Base-by-base conservation (phyloP, 2,329 filamentous ascomycete species). In the Graphilbum sp. region DNA sequence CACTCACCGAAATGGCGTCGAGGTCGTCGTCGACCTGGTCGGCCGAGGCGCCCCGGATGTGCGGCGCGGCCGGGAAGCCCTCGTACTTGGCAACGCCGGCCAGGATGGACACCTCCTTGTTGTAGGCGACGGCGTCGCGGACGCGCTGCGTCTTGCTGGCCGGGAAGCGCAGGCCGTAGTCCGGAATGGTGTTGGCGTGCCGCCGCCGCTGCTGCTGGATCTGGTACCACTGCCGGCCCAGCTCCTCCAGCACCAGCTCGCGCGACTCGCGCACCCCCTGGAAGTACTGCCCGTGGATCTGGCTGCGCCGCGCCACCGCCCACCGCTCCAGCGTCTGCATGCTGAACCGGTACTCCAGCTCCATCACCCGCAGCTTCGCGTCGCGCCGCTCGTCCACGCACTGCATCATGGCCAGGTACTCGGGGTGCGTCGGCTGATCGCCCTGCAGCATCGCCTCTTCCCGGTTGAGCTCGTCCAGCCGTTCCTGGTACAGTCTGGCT, bases 31-130 rank as follows among this genome's bases (percentile, higher is more conserved):
- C 84, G 34, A 90, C 60, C 51, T 95, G 85, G 11, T 70, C 64
- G 18, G 69, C 58, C 29, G 79, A 77, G 20, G 83, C 81, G 32
- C 81, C 71, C 41, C 67, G 67, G 58, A 98, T 79, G 25, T 82
- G 69, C 17, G 90, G 90, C n/a, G 87, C 90, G 24, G 88, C 87
- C 27, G 90, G 90, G 59, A 98, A 98, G 19, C 90, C 90, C 51
- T 93, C 78, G 54, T 95, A 87, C 59, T 95, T 96, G 27, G 88
- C 87, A 37, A 96, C 69, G 29, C 88, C 88, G 6, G 87, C 79
- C 41, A 98, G 63, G 21, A 95, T 75, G 0, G 87, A 93, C 5
- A 98, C 87, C 55, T 98, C 90, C 46, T 80, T 82, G 55, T 94
- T 96, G 62, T 96, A 96, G 34, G 87, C 81, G 36, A 86, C 72